Evolutionary conservation across 2,329 filamentous ascomycete species (phyloP).

Genomic region (Sporothrix variecibatus): DNA sequence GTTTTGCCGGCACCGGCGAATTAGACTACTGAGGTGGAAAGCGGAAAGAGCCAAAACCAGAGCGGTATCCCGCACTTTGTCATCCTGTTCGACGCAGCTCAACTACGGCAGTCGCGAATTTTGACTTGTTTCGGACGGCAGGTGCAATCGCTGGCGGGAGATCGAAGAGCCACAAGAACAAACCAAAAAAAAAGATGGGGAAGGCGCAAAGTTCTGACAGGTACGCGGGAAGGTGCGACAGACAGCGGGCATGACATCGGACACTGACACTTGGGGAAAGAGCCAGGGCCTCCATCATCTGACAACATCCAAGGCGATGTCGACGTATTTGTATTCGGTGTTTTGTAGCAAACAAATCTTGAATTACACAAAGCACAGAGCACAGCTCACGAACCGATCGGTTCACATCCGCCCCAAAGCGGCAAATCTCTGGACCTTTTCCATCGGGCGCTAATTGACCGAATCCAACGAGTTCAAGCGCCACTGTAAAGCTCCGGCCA

Average conservation of each 20-base stretch:
- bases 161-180: too few species aligned
- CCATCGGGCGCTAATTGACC: slow-evolving; percentile 7
- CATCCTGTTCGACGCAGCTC: not conserved
- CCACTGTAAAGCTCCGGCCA: not conserved
- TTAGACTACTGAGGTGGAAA: too few species aligned
- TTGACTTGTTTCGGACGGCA: not conserved
- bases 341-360: not conserved
- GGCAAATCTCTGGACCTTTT: not conserved
- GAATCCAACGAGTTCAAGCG: not conserved
- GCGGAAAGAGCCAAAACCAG: not conserved
- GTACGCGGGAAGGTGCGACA: not conserved
- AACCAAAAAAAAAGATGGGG: not conserved
- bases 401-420: not conserved
- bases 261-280: not conserved
- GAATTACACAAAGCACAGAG: not conserved
- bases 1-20: not conserved
- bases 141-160: not conserved
- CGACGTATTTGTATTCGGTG: not conserved
- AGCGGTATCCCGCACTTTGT: not conserved
- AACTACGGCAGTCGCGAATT: not conserved
- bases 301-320: not conserved
- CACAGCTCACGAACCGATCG: not conserved
- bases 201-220: not conserved
- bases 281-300: not conserved
- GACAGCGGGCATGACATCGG: not conserved